Conservation (phyloP, 345 rosid species). For the Citrus sinensis region DNA sequence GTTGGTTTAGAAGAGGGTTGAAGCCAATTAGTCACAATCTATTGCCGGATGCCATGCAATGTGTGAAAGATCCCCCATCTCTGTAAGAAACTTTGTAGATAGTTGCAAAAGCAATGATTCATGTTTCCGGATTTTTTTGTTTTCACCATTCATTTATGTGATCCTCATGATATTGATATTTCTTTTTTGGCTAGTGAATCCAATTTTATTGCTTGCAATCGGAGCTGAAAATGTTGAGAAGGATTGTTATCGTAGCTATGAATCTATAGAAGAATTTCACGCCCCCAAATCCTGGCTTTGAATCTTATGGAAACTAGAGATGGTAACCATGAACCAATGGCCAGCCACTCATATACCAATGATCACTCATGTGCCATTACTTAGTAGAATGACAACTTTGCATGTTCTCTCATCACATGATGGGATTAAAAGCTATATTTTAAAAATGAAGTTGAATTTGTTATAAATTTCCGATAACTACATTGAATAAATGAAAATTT, state of each 20-base stretch:
- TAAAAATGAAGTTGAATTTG: not conserved
- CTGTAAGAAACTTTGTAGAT: slow-evolving; percentile 26
- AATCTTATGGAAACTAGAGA: not conserved
- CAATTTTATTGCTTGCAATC: not conserved
- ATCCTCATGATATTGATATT: not conserved
- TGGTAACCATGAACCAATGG: no score
- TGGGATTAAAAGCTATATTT: no score
- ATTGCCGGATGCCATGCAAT: slow-evolving; percentile 51
- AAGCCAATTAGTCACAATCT: slow-evolving; percentile 61
- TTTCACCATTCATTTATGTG: not conserved
- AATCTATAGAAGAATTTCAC: no score
- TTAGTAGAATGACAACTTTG: not conserved
- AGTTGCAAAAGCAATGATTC: not conserved
- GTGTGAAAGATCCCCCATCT: slow-evolving; percentile 54
- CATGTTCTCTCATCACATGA: not conserved
- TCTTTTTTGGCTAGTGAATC: not conserved
- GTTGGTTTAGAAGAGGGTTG: slow-evolving; percentile 65
- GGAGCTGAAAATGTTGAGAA: not conserved
- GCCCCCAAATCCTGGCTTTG: no score
- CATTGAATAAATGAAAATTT: not conserved
- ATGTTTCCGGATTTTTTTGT: not conserved
- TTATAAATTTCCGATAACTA: not conserved
- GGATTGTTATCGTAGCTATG: not conserved
- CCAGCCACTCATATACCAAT: not conserved
- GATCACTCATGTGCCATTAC: not conserved